Conservation (phyloP, 1,284 basidiomycete species). For the Mycena citricolor region DNA sequence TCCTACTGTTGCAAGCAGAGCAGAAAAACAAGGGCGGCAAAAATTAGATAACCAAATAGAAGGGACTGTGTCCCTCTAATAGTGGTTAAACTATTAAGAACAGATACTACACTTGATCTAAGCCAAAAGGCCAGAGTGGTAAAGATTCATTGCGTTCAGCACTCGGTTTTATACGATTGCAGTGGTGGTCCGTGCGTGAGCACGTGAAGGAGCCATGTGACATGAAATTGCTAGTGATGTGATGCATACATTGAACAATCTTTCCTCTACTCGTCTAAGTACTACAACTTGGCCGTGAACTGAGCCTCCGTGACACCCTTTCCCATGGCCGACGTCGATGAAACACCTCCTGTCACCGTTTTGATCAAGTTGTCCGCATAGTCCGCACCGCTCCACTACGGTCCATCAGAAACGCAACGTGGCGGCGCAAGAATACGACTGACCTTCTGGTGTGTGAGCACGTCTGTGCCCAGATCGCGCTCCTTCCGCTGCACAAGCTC, state of each 20-base stretch:
- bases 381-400: slow-evolving; percentile 91
- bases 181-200: too few relatives aligned
- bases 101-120: too few relatives aligned
- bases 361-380: slow-evolving; percentile 91
- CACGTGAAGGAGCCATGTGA: too few relatives aligned
- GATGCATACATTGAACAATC: background rate
- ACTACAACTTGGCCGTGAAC: slow-evolving; percentile 64
- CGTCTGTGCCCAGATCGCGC: slow-evolving; percentile 87
- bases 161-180: too few relatives aligned
- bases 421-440: slow-evolving; percentile 20
- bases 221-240: too few relatives aligned
- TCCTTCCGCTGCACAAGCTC: slow-evolving; percentile 85
- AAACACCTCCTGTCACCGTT: slow-evolving; percentile 93
- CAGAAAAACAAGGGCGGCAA: too few relatives aligned
- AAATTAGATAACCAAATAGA: too few relatives aligned
- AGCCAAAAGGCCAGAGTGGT: too few relatives aligned
- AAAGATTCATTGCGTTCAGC: too few relatives aligned
- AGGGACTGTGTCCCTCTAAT: too few relatives aligned
- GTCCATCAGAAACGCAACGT: slow-evolving; percentile 2
- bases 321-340: slow-evolving; percentile 96
- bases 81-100: too few relatives aligned
- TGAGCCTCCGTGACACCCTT: slow-evolving; percentile 91
- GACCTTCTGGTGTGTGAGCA: slow-evolving; percentile 86
- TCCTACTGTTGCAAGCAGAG: too few relatives aligned
- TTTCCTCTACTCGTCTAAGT: background rate